A percentile compares a stretch with the other conserved stretches of the same genome.
phyloP scores from a whole-genome alignment of 495 filamentous ascomycete genomes.

The Xylaria intraflava region DNA sequence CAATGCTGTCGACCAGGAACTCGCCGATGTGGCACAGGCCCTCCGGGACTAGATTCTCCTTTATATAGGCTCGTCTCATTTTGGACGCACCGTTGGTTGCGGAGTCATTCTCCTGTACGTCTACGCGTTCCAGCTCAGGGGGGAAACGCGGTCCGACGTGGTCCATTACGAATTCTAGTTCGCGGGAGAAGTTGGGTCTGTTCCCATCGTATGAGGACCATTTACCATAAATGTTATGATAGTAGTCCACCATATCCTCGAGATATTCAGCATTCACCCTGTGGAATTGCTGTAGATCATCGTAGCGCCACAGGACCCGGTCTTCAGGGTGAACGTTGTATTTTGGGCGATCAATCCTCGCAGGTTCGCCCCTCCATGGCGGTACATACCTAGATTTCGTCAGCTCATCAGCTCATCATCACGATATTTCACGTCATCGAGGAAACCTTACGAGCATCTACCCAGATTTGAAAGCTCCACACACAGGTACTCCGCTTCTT shows the following conservation, averaged over 20 bases:
- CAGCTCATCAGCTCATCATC: not conserved
- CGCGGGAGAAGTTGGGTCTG: slow-evolving; percentile 5
- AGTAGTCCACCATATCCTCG: slow-evolving; percentile 6
- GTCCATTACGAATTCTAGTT: slow-evolving; percentile 8
- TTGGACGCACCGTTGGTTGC: not conserved
- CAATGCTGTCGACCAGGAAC: not conserved
- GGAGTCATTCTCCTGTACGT: not conserved
- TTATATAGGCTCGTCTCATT: slow-evolving; percentile 5
- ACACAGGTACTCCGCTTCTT: slow-evolving; percentile 11
- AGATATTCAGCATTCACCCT: not conserved
- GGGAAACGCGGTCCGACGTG: slow-evolving; percentile 2
- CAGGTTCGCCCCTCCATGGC: not conserved
- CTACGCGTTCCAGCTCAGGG: not conserved
- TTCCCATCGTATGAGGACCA: not conserved
- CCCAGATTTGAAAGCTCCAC: not conserved
- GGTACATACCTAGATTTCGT: slow-evolving; percentile 10
- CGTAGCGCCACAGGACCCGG: slow-evolving; percentile 21
- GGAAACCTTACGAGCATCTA: slow-evolving; percentile 18
- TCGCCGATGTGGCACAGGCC: not conserved
- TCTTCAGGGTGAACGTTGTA: slow-evolving; percentile 23
- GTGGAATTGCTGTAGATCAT: not conserved
- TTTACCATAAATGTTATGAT: slow-evolving; percentile 9
- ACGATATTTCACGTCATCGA: too few species aligned
- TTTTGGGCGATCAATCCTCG: slow-evolving; percentile 12
- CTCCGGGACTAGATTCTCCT: slow-evolving; percentile 4